These are phyloP conservation scores for Pseudophaeomoniella oleicola DNA, from an alignment of 2,329 filamentous ascomycete species.

Conservation along the genomic window DNA sequence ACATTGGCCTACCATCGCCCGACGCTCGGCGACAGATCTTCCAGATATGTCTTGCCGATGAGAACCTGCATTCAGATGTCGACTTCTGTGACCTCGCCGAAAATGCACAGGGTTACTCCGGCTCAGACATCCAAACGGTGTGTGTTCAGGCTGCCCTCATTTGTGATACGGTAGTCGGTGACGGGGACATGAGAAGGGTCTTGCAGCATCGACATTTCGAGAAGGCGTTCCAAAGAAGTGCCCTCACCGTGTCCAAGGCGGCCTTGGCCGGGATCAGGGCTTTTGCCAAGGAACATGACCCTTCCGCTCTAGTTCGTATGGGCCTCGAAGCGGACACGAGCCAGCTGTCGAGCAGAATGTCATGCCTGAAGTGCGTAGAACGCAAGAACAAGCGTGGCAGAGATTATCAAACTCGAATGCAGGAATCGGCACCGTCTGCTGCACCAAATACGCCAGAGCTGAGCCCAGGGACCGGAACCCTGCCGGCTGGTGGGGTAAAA, in stretches of 20 bases:
- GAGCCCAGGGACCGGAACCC: not conserved
- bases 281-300: constrained; percentile 1
- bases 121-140: constrained; percentile 5
- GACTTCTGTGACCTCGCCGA: constrained; percentile 2
- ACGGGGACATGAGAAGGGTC: not conserved
- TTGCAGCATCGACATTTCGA: not conserved
- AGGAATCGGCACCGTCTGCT: not conserved
- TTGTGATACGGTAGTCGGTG: constrained; percentile 1
- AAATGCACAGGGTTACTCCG: constrained; percentile 4
- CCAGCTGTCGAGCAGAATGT: not conserved
- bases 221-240: not conserved
- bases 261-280: not conserved
- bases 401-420: not conserved
- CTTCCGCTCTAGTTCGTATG: not conserved
- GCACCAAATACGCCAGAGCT: not conserved
- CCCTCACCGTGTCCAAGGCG: not conserved
- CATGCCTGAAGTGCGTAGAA: not conserved
- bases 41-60: constrained; percentile 3
- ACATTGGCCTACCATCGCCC: constrained; percentile 2
- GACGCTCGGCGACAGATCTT: constrained; percentile 3
- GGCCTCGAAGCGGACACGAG: not conserved
- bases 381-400: not conserved
- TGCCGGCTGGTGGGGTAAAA: not conserved
- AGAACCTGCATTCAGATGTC: constrained; percentile 2
- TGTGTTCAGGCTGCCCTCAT: constrained; percentile 3